phyloP scores from a whole-genome alignment of 2,329 filamentous ascomycete genomes.

The Phialocephala subalpina region DNA sequence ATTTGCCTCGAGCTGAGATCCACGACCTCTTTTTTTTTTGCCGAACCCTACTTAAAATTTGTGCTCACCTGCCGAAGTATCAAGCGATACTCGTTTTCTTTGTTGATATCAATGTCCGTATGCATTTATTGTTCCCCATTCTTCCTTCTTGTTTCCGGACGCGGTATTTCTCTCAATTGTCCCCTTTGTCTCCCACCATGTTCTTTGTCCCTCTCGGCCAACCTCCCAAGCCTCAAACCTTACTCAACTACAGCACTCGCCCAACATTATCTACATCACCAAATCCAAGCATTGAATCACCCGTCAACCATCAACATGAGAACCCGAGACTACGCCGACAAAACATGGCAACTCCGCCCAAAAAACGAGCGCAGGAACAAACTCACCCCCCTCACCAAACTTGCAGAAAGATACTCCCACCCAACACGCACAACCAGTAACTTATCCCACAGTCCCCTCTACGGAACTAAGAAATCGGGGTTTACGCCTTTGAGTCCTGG shows the following conservation, averaged over 20 bases:
- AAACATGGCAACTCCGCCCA: slow-evolving; percentile 8
- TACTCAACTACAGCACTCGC: background rate
- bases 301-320: background rate
- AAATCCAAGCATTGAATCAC: background rate
- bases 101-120: background rate
- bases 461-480: slow-evolving; percentile 13
- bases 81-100: background rate
- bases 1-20: background rate
- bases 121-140: background rate
- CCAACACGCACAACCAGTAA: background rate
- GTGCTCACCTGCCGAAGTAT: background rate
- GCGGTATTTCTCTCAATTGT: background rate
- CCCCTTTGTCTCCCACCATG: background rate
- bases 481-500: slow-evolving; percentile 9
- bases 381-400: background rate
- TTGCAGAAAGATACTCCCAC: slow-evolving; percentile 21
- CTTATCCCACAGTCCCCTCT: slow-evolving; percentile 13
- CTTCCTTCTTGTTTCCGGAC: background rate
- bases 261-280: background rate
- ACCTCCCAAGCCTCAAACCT: background rate
- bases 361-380: background rate
- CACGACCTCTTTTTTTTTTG: background rate
- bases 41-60: background rate
- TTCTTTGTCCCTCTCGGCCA: background rate
- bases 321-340: background rate